Conservation (phyloP, 2,329 filamentous ascomycete genomes). For the Cucurbitaria berberidis region DNA sequence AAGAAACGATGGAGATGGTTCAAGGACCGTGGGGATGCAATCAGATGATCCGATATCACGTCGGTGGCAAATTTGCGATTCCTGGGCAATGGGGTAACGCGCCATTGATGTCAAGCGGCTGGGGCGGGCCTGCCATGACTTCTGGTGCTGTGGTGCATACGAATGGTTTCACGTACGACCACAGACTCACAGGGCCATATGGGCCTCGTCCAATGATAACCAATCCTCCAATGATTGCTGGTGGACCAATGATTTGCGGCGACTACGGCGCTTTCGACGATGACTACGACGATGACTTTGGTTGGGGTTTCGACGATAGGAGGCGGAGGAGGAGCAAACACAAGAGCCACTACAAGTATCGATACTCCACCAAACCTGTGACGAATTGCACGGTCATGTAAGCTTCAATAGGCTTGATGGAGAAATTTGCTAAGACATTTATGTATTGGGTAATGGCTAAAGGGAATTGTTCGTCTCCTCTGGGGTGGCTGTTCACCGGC, state of each 20-base stretch:
- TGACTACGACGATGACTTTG: slow-evolving; percentile 8
- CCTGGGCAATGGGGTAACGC: slow-evolving; percentile 36
- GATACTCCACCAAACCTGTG: slow-evolving; percentile 23
- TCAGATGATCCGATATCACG: slow-evolving; percentile 35
- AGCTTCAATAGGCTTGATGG: not conserved
- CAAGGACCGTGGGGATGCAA: slow-evolving; percentile 42
- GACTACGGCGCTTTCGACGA: slow-evolving; percentile 5
- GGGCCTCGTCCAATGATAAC: slow-evolving; percentile 2
- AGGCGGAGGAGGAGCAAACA: slow-evolving; percentile 19
- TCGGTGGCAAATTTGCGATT: slow-evolving; percentile 33
- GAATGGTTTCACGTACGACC: slow-evolving; percentile 20
- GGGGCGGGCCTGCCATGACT: slow-evolving; percentile 12
- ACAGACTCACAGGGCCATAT: slow-evolving; percentile 30
- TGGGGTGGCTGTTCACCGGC: not conserved
- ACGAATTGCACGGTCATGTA: slow-evolving; percentile 32
- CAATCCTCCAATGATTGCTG: slow-evolving; percentile 5
- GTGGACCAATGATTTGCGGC: slow-evolving; percentile 3
- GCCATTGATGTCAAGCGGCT: slow-evolving; percentile 18
- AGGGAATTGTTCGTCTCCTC: not conserved
- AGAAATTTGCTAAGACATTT: not conserved
- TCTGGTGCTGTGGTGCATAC: slow-evolving; percentile 17
- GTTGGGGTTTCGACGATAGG: slow-evolving; percentile 4
- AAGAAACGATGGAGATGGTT: slow-evolving; percentile 40
- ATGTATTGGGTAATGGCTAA: not conserved
- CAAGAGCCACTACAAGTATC: slow-evolving; percentile 29